Base-by-base conservation (phyloP, 1,284 basidiomycete species). In the Marasmius fiardii region DNA sequence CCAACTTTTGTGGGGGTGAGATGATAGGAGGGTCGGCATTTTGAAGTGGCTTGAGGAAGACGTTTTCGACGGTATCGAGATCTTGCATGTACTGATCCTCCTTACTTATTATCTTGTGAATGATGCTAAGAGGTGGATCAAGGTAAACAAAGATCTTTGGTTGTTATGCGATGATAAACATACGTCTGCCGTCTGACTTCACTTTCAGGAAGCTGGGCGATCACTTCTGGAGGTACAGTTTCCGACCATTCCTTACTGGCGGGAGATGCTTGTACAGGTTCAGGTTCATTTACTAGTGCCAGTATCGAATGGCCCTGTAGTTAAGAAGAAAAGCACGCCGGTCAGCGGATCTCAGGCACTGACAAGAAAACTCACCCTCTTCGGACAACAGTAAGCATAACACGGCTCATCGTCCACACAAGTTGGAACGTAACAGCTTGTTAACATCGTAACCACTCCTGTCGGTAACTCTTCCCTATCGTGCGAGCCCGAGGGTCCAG, bases 11-110 rank as follows among this genome's bases (percentile, higher is more conserved):
- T 1, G 74, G 71, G 2, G 83, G 79, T 5, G 51, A 79, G 60
- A 96, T 87, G 57, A 95, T 80, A 0, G 89, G 84, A 11, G 93
- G 92, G 16, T 83, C 75, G 10, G 90, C 83, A 1, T 67, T 69
- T n/a, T 85, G 81, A 1, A 98, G 77, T 1, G 90, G 90, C 14
- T 82, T 81, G 65, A 96, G 90, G 73, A 93, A 97, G 65, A 90
- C 85, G 6, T 79, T 77, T 65, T 97, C 93, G 45, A 98, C 81
- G 3, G 88, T 81, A 56, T 93, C 86, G 8, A 99, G 80, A 67
- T 99, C 95, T 45, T 88, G 85, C 39, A 95, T 77, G 67, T 97
- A 98, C 65, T 92, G 87, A 63, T 92, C 88, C 71, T 99, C 96
- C 60, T 93, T 90, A 64, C 83, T 83, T 60, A 99, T 90, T 37